Base-by-base conservation (phyloP, 2,329 filamentous ascomycete species). In the Peltaster fructicola region DNA sequence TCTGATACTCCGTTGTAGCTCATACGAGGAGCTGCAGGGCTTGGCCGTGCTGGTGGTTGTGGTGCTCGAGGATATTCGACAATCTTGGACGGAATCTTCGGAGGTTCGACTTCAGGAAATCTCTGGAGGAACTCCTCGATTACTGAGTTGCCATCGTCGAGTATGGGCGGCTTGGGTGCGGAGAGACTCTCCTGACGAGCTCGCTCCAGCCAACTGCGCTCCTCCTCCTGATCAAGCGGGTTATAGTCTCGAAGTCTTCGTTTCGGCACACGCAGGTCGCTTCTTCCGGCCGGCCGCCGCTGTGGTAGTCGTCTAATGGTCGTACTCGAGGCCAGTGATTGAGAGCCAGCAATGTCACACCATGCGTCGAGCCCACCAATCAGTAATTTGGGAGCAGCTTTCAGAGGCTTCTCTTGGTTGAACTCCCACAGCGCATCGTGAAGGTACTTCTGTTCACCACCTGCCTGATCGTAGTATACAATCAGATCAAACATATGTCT, bases 291-390 rank as follows among this genome's bases (percentile, higher is more conserved):
- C 2, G 63, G 58, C 24, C 61, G 52, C n/a, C 50, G 52, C 3
- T 54, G 43, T 32, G 51, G 57, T 29, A 62, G 53, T 15, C 59
- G 45, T 8, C 58, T 54, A 13, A 61, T 57, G 2, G 67, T 72
- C 13, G 59, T 55, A 3, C 67, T 68, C 12, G 59, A 61, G 23
- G 60, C 56, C 23, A 77, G 55, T 1, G 75, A 72, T 26, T 71
- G 63, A 8, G 59, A 53, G 2, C 88, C 85, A 40, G 92, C 61
- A n/a, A 88, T 52, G 40, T 88, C 74, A 10, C 71, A 56, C 88
- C 88, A 98, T 4, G 81, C 78, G 38, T 84, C 70, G 7, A 98
- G 50, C 0, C 88, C 88, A 10, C 88, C 88, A 25, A 66, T 58
- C 2, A 98, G 57, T 15, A 98, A 59, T 27, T 81, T 77, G 0